Evolutionary conservation across 2,329 filamentous ascomycete species (phyloP), one percentile per base, ranked within the genome.

Genomic region (Fusarium euwallaceae): DNA sequence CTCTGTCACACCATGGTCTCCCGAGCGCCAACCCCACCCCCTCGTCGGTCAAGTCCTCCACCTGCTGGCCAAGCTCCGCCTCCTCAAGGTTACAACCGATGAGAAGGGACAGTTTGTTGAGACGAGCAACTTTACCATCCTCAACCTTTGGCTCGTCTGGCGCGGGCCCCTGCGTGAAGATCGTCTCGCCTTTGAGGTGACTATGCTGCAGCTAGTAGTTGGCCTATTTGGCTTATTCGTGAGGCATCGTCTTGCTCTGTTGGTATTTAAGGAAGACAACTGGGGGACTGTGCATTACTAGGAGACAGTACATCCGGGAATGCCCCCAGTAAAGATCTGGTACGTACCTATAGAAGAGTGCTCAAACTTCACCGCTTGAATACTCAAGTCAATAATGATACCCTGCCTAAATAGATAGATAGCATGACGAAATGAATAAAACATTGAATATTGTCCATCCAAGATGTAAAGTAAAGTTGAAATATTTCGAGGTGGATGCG

Each of bases 61-160:
- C 78, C 76, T 96, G 17, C 87, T 98, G 66, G 89, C 92, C 77
- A 87, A 86, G 72, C 80, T 98, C 66, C 88, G 87, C 71, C 86
- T 98, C 61, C 82, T 98, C 64, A 88, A 90, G 56, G 85, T 98
- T 48, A 90, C 87, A 69, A 88, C 87, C 61, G 91, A 96, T 79
- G 87, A 91, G 39, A 84, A 92, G 64, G 94, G 94, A 10, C 85
- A 88, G 75, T 93, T 98, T 77, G 86, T 91, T 27, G 93, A 97
- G 83, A 96, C 92, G 22, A 95, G 91, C 74, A 99, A 99, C 83
- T 89, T 99, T 73, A 99, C 97, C 10, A 89, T 99, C 58, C 87
- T 99, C 76, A 99, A 99, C 81, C 88, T 99, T 66, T 99, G 96
- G 96, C 87, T 99, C 72, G 94, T 98, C 61, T 97, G 95, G 94